A percentile compares a stretch with the other conserved stretches of the same genome.
These are phyloP conservation scores for Kandelia obovata DNA, from an alignment of 345 rosid genomes.

Conservation along the genomic window DNA sequence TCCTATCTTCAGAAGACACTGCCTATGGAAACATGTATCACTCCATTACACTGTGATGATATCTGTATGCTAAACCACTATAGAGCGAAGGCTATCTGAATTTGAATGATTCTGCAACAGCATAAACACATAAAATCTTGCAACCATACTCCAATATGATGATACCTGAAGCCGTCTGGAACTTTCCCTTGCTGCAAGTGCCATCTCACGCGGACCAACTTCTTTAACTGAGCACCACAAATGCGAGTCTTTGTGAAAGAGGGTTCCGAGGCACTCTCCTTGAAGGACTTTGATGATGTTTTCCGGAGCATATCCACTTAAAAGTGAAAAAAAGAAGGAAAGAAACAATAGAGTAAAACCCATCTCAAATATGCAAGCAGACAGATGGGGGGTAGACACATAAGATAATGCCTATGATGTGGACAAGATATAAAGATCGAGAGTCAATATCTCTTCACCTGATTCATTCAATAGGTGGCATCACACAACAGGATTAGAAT, in stretches of 20 bases:
- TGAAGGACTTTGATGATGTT: constrained; percentile 77
- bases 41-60: constrained; percentile 9
- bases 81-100: not conserved
- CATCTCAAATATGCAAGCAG: not conserved
- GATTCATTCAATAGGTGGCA: not conserved
- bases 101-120: not conserved
- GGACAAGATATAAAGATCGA: not conserved
- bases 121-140: constrained; percentile 9
- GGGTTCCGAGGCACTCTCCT: constrained; percentile 85
- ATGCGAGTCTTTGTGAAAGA: constrained; percentile 90
- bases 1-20: constrained; percentile 68
- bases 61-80: not conserved
- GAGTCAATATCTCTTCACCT: not conserved
- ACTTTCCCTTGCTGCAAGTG: constrained; percentile 89
- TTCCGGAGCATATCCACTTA: constrained; percentile 72
- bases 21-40: constrained; percentile 41
- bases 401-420: not conserved
- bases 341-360: not conserved
- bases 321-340: constrained; percentile 15
- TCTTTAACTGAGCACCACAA: constrained; percentile 57
- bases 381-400: not conserved
- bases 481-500: not conserved
- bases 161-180: constrained; percentile 87
- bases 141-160: not conserved
- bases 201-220: constrained; percentile 72